Base-by-base conservation (phyloP, 257 asterid species). In the Plantago major region DNA sequence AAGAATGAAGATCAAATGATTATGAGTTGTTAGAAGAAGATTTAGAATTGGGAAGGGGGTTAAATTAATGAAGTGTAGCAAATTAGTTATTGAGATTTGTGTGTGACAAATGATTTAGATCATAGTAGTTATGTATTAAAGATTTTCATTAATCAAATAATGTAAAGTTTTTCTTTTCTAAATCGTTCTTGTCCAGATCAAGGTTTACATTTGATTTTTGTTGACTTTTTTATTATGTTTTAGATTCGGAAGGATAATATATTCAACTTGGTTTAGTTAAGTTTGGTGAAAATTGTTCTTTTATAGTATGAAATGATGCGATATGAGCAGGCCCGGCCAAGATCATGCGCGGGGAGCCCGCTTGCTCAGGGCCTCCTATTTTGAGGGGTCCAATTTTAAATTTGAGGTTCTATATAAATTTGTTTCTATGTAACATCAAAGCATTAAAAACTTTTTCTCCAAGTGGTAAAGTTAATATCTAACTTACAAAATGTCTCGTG, bases 71-170 rank as follows among this genome's bases (percentile, higher is more conserved):
- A n/a, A 15, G 3, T 42, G 47, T 68, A 42, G 38, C 53, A 55
- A 51, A 44, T 9, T 55, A 43, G 66, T 48, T 45, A 53, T 54
- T 55, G 48, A 50, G 9, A 63, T 44, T 63, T 66, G 43, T 64
- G 60, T 65, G 69, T 54, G 46, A 38, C 33, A 65, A 28, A 47
- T 58, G 22, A 22, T 28, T 47, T 30, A 15, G 59, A 55, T 17
- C 9, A 42, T 47, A 18, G 16, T 67, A 16, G 18, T 22, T 13
- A 49, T 53, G 58, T 53, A 53, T 53, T 53, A 19, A 40, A 10
- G n/a, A 26, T 53, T 53, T 22, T 53, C 19, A 40, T 59, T 65
- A 26, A 40, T 66, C 42, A 10, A 55, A 49, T 73, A 19, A 55
- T 55, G 22, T 15, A 14, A 48, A 17, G 14, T 30, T 14, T 33